Base-by-base conservation (phyloP, 106 monocot species). In the Dioscorea alata region DNA sequence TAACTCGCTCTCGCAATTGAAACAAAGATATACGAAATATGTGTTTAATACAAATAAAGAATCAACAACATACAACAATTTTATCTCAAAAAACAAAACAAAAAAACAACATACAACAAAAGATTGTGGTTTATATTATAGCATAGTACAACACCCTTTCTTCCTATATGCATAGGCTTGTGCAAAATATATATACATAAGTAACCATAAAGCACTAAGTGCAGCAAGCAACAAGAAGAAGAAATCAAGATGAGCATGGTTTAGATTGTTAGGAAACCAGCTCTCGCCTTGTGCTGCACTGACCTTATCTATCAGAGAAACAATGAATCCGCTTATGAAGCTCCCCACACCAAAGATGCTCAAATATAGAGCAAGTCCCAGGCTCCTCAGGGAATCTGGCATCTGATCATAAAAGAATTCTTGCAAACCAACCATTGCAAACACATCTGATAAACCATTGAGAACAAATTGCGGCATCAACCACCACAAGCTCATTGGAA, bases 371-470 rank as follows among this genome's bases (percentile, higher is more conserved):
- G 79, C 79, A 4, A 79, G 68, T 22, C 79, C 79, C 4, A 79
- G 68, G 58, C 79, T 79, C 64, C 79, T 73, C 32, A 78, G 24
- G 17, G 18, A 58, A 67, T 72, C 72, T 1, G 78, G 78, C 32
- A 73, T 61, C 61, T 78, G 78, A 66, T 78, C 78, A 33, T 78
- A 78, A 42, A 78, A 78, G 23, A 78, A 78, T 51, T 78, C 78
- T 50, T 78, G 78, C 71, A 78, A 19, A 16, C 78, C 78, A 18
- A 78, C 72, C 78, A 78, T 67, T 4, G 72, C 61, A 24, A 78
- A 78, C 49, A 65, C 72, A 49, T 78, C 71, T 0, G 72, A 31
- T 19, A 78, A 64, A 6, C 79, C 79, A 31, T 34, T 67, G n/a
- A 79, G 52, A 21, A 79, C 33, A 50, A 68, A 79, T 22, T 79